Conservation (phyloP, 495 filamentous ascomycete species). For the Xylaria palmicola region DNA sequence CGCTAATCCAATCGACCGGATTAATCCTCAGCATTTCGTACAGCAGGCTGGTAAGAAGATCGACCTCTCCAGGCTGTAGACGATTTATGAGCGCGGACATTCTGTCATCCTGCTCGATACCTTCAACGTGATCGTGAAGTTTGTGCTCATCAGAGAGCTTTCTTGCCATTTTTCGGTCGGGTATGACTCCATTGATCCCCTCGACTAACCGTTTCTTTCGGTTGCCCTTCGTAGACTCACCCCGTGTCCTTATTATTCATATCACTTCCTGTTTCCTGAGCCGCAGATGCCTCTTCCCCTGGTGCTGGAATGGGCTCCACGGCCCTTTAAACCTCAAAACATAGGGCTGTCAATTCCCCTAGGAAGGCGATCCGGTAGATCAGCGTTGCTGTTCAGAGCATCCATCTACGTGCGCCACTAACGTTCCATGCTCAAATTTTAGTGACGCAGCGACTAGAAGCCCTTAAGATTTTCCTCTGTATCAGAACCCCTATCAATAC, state of each 20-base stretch:
- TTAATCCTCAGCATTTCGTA: constrained; percentile 11
- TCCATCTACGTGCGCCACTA: constrained; percentile 5
- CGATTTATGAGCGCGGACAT: constrained; percentile 5
- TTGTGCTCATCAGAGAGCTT: not conserved
- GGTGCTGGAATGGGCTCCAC: not conserved
- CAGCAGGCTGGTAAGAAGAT: constrained; percentile 5
- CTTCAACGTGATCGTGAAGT: not conserved
- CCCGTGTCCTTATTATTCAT: not conserved
- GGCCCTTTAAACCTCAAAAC: not conserved
- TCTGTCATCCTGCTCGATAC: not conserved
- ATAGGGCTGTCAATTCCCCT: not conserved
- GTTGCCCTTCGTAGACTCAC: not conserved
- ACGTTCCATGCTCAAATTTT: not conserved
- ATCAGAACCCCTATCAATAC: not conserved
- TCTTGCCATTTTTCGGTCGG: not conserved
- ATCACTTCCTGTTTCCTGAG: not conserved
- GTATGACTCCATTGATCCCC: not conserved
- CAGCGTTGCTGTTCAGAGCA: not conserved
- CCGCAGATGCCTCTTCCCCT: not conserved
- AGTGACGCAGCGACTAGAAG: not conserved
- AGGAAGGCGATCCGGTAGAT: not conserved
- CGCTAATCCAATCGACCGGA: constrained; percentile 14
- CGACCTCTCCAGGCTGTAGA: constrained; percentile 4
- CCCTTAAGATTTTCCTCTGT: not conserved
- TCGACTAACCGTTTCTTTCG: not conserved